A percentile compares a stretch with the other conserved stretches of the same genome.
These are phyloP conservation scores for Epichloe sibirici DNA, from an alignment of 2,329 filamentous ascomycete species.

Conservation along the genomic window DNA sequence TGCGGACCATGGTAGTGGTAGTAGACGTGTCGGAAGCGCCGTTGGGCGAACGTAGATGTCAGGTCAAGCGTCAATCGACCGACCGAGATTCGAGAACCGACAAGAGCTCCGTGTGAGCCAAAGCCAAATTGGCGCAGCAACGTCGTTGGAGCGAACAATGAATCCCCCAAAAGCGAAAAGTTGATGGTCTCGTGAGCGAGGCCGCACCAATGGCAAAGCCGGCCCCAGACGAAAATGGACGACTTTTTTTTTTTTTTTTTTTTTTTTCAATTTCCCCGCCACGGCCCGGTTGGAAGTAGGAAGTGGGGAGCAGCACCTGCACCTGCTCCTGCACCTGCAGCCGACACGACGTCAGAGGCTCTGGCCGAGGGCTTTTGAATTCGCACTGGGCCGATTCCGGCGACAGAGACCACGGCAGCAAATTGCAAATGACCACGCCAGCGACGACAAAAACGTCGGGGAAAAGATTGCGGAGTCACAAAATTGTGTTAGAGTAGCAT, in stretches of 20 bases:
- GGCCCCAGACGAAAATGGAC: not conserved
- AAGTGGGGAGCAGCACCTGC: conserved; percentile 4
- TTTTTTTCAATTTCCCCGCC: conserved; percentile 4
- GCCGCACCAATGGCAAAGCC: not conserved
- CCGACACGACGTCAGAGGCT: conserved; percentile 7
- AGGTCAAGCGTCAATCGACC: not conserved
- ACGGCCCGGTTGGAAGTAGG: conserved; percentile 1
- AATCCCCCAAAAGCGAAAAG: not conserved
- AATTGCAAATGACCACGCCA: not conserved
- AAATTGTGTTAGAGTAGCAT: not conserved
- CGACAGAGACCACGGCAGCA: not conserved
- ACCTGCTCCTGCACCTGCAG: not conserved
- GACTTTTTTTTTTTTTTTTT: conserved; percentile 8
- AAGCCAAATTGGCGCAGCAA: not conserved
- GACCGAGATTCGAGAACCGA: not conserved
- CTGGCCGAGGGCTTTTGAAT: conserved; percentile 3
- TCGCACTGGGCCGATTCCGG: conserved; percentile 5
- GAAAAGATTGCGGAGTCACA: not conserved
- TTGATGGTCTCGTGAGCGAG: conserved; percentile 2
- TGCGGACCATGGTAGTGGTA: conserved; percentile 65
- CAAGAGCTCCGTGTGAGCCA: not conserved
- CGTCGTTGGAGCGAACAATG: not conserved
- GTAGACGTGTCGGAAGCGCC: not conserved
- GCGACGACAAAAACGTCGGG: not conserved
- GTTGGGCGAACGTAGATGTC: not conserved